Percentiles rank a stretch among this genome's conserved stretches.
Evolutionary conservation across 1,284 basidiomycete genomes (phyloP).

Genomic region (Phellopilus nigrolimitatus): DNA sequence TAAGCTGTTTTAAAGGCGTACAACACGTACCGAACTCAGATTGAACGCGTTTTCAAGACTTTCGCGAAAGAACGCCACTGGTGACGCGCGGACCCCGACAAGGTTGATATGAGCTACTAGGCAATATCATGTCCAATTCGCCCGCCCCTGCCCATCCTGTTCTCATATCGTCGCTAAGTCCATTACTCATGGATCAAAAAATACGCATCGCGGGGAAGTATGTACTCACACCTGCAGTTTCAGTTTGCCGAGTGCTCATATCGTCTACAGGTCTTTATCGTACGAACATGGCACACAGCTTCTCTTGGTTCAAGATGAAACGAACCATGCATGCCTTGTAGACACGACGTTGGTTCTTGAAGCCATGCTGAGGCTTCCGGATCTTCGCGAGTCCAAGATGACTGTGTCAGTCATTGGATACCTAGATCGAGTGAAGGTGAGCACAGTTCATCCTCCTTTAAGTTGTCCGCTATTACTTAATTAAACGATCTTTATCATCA

Average conservation of each 20-base stretch:
- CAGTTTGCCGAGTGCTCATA: not conserved
- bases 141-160: conserved; percentile 13
- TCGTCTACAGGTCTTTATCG: conserved; percentile 4
- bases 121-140: conserved; percentile 3
- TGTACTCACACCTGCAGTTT: not conserved
- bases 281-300: conserved; percentile 13
- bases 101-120: not conserved
- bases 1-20: no score
- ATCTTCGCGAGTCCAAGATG: conserved; percentile 7
- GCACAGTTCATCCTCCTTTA: not conserved
- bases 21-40: no score
- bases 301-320: conserved; percentile 11
- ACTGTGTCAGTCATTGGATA: conserved; percentile 13
- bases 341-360: conserved; percentile 11
- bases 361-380: not conserved
- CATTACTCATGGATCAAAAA: conserved; percentile 9
- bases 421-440: conserved; percentile 7
- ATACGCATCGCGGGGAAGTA: conserved; percentile 14
- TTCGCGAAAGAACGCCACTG: no score
- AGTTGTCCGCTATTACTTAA: not conserved
- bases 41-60: no score
- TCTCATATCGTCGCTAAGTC: conserved; percentile 6
- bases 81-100: no score
- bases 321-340: conserved; percentile 13
- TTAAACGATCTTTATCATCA: not conserved